A percentile compares a stretch with the other conserved stretches of the same genome.
Conservation (phyloP, 495 filamentous ascomycete species). For the Aspergillus affinis region DNA sequence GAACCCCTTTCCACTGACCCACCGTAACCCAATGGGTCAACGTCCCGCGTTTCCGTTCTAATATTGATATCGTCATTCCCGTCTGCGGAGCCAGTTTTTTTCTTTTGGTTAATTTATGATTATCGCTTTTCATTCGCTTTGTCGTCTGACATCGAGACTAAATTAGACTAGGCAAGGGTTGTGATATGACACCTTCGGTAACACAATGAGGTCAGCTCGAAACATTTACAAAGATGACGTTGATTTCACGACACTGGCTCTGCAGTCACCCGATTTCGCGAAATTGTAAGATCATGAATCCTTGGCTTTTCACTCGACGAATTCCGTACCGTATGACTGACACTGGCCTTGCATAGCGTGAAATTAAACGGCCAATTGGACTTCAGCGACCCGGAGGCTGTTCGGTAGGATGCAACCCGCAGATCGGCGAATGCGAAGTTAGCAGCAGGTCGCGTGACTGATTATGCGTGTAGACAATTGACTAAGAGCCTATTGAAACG, state of each 20-base stretch:
- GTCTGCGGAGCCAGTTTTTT: too few species aligned
- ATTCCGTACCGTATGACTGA: not conserved
- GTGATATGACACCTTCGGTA: not conserved
- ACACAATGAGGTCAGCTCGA: conserved; percentile 34
- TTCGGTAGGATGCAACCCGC: conserved; percentile 50
- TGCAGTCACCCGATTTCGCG: conserved; percentile 58
- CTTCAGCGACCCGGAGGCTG: conserved; percentile 75
- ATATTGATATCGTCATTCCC: too few species aligned
- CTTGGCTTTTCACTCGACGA: not conserved
- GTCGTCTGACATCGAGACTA: not conserved
- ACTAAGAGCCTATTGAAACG: conserved; percentile 74
- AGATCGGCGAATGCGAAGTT: not conserved
- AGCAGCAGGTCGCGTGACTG: not conserved
- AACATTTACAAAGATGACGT: conserved; percentile 60
- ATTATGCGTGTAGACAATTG: conserved; percentile 55
- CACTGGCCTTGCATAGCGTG: conserved; percentile 38
- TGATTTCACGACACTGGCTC: conserved; percentile 60
- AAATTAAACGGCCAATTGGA: conserved; percentile 68
- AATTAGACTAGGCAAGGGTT: not conserved
- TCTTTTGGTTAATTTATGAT: too few species aligned
- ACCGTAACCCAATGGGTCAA: too few species aligned
- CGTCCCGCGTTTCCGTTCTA: too few species aligned
- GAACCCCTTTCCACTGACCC: too few species aligned
- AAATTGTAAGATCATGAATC: conserved; percentile 46
- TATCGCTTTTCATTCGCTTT: too few species aligned